phyloP scores from a whole-genome alignment of 257 asterid species.

The Solanum dulcamara region DNA sequence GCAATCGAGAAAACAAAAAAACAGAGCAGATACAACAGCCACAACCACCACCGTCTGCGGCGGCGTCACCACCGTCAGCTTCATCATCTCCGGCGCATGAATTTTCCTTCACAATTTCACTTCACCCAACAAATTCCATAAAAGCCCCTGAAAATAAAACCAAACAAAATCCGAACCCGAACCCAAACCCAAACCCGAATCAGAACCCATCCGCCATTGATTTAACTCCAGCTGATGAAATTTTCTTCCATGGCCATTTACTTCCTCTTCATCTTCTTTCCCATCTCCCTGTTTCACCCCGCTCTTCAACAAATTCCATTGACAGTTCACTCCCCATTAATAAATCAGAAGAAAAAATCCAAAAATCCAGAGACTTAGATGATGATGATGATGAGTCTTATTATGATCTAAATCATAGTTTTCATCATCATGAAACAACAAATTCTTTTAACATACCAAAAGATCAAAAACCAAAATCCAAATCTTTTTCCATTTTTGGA shows the following conservation, averaged over 20 bases:
- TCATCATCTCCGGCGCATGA: conserved; percentile 90
- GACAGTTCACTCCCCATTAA: conserved; percentile 54
- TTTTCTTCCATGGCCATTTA: conserved; percentile 86
- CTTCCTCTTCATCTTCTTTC: conserved; percentile 85
- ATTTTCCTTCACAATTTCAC: conserved; percentile 78
- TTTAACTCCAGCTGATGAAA: conserved; percentile 91
- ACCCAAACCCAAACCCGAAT: neutral
- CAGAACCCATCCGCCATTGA: conserved; percentile 32
- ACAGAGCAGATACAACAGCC: no score
- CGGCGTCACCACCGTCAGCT: conserved; percentile 29
- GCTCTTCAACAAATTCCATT: conserved; percentile 52
- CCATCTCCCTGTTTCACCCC: conserved; percentile 57
- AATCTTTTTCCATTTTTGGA: conserved; percentile 47
- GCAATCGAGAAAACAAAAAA: neutral
- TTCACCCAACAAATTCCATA: conserved; percentile 23
- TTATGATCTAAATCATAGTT: neutral
- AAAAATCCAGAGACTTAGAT: neutral
- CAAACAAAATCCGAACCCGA: neutral
- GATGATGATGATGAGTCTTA: neutral
- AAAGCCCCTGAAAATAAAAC: neutral
- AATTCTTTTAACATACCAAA: conserved; percentile 2
- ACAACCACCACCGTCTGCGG: neutral
- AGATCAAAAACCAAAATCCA: conserved; percentile 33
- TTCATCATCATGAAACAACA: neutral
- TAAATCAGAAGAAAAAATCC: conserved; percentile 12